These are phyloP conservation scores for Emmonsiellopsis sp. DNA, from an alignment of 2,329 filamentous ascomycete genomes.

Conservation along the genomic window DNA sequence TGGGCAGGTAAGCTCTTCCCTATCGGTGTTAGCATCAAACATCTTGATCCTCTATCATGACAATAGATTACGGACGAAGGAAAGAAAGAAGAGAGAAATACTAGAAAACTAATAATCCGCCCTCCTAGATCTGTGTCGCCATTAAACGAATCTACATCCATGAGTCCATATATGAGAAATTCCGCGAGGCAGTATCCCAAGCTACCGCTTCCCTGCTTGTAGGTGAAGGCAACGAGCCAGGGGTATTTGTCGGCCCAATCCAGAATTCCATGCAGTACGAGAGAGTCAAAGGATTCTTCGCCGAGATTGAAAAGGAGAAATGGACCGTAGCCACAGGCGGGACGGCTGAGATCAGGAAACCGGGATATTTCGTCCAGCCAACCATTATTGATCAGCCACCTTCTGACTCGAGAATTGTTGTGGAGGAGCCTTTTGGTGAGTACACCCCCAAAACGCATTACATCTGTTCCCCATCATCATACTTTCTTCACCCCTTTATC, in stretches of 20 bases:
- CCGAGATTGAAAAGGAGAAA: slow-evolving; percentile 46
- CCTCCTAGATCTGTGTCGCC: slow-evolving; percentile 43
- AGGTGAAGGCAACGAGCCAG: slow-evolving; percentile 32
- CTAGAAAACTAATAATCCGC: not conserved
- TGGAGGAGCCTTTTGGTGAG: slow-evolving; percentile 53
- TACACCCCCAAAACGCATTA: not conserved
- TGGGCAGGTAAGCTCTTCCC: slow-evolving; percentile 26
- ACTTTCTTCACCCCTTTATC: not conserved
- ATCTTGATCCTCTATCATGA: not conserved
- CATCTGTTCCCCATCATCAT: not conserved
- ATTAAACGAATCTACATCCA: slow-evolving; percentile 55
- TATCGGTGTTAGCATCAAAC: no score
- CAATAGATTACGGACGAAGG: not conserved
- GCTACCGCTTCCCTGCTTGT: slow-evolving; percentile 36
- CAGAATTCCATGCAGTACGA: slow-evolving; percentile 60
- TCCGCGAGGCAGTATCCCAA: slow-evolving; percentile 40
- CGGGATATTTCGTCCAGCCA: slow-evolving; percentile 51
- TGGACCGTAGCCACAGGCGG: slow-evolving; percentile 46
- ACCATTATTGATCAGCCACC: slow-evolving; percentile 52
- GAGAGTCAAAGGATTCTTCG: slow-evolving; percentile 48
- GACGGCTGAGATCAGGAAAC: slow-evolving; percentile 17
- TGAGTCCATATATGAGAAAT: slow-evolving; percentile 49
- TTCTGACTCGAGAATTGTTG: slow-evolving; percentile 46
- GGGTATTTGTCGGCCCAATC: slow-evolving; percentile 49
- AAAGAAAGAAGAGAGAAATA: not conserved